These are phyloP conservation scores for Micromonas commoda DNA, from an alignment of 139 green algal genomes.

Conservation along the genomic window DNA sequence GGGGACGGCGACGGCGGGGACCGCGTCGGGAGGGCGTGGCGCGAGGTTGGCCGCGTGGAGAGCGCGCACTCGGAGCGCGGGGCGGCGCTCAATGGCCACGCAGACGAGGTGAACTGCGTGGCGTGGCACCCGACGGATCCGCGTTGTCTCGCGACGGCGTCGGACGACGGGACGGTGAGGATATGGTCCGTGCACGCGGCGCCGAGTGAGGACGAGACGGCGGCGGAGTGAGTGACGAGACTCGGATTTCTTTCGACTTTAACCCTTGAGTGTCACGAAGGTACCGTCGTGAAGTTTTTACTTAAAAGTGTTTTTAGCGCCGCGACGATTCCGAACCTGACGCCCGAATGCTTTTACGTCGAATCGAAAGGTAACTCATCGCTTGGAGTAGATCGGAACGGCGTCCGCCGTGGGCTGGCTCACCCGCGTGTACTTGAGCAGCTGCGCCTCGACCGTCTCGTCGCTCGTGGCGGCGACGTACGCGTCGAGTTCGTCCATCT, in stretches of 20 bases:
- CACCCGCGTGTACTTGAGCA: constrained; percentile 15
- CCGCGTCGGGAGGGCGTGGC: background rate
- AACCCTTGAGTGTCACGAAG: too few relatives aligned
- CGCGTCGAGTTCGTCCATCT: constrained; percentile 9
- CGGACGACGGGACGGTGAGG: constrained; percentile 8
- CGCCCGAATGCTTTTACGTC: background rate
- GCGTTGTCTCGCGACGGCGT: background rate
- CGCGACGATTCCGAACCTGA: too few relatives aligned
- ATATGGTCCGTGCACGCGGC: too few relatives aligned
- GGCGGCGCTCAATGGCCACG: background rate
- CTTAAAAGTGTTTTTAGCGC: too few relatives aligned
- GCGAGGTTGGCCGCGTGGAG: background rate
- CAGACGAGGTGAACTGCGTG: constrained; percentile 19
- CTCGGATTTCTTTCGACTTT: too few relatives aligned
- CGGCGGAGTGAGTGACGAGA: background rate
- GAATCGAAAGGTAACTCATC: background rate
- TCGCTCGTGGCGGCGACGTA: background rate
- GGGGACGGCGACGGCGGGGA: too few relatives aligned
- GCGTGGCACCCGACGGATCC: constrained; percentile 1
- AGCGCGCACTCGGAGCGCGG: too few relatives aligned
- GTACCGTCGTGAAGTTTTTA: too few relatives aligned
- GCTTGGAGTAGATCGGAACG: constrained; percentile 1
- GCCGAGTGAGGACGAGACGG: background rate
- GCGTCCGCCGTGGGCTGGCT: background rate
- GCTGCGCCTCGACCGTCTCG: background rate